These are phyloP conservation scores for Candida orba DNA, from an alignment of 805 yeast genomes.

Conservation along the genomic window DNA sequence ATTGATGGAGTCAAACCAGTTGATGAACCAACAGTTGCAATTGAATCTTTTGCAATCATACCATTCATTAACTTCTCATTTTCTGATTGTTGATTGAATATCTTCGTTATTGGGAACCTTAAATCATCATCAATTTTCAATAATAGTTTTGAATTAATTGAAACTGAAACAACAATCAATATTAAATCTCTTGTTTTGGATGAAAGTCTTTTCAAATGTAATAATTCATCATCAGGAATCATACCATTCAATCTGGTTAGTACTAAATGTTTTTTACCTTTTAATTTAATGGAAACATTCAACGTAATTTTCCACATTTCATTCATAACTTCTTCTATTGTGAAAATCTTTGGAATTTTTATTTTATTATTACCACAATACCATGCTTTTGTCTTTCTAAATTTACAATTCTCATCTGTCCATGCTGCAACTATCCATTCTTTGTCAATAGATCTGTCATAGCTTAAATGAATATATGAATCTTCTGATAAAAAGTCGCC, in stretches of 20 bases:
- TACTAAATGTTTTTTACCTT: constrained; percentile 50
- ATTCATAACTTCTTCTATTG: constrained; percentile 52
- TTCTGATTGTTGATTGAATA: constrained; percentile 21
- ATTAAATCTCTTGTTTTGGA: constrained; percentile 48
- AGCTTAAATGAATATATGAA: constrained; percentile 76
- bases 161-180: constrained; percentile 64
- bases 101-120: constrained; percentile 27
- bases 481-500: constrained; percentile 49
- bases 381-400: constrained; percentile 62
- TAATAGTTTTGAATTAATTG: constrained; percentile 44
- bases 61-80: constrained; percentile 4
- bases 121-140: constrained; percentile 25
- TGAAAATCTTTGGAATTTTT: constrained; percentile 5
- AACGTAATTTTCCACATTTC: constrained; percentile 60
- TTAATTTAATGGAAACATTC: constrained; percentile 28
- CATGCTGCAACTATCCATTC: constrained; percentile 85
- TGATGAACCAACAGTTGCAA: constrained; percentile 22
- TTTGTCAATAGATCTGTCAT: constrained; percentile 72
- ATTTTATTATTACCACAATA: constrained; percentile 31
- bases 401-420: constrained; percentile 76
- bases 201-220: constrained; percentile 72
- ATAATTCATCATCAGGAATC: constrained; percentile 73
- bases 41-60: constrained; percentile 9
- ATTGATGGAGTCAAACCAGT: constrained; percentile 23
- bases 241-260: constrained; percentile 66